phyloP scores from a whole-genome alignment of 2,329 filamentous ascomycete genomes.

The Ophiostoma sp. region DNA sequence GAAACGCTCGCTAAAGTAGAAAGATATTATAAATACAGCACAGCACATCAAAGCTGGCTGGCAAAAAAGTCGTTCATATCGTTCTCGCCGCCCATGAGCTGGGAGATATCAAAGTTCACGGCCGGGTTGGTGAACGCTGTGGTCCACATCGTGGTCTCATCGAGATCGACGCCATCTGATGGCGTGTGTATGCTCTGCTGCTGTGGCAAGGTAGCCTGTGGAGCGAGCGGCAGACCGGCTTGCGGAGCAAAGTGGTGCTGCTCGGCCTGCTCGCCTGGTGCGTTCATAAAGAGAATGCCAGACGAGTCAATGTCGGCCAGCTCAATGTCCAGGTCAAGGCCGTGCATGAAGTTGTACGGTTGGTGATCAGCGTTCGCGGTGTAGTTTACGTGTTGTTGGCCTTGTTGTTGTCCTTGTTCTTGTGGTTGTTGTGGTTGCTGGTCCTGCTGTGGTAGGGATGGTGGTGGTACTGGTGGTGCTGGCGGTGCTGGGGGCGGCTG shows the following conservation, averaged over 20 bases:
- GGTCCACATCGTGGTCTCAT: constrained; percentile 12
- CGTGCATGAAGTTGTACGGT: background rate
- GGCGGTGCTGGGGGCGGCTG: background rate
- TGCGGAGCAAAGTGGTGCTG: background rate
- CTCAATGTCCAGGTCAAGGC: background rate
- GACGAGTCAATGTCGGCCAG: constrained; percentile 4
- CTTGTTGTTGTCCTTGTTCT: background rate
- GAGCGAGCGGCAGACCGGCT: background rate
- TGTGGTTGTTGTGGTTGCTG: background rate
- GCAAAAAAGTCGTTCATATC: constrained; percentile 3
- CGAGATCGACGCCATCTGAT: background rate
- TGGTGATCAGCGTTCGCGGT: background rate
- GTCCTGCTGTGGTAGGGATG: background rate
- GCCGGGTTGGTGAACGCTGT: constrained; percentile 14
- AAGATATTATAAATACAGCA: background rate
- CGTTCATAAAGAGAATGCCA: constrained; percentile 4
- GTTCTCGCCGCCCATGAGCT: constrained; percentile 8
- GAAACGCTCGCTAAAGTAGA: too few species aligned
- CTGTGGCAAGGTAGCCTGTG: background rate
- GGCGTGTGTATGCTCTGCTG: background rate
- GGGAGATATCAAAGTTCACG: constrained; percentile 8
- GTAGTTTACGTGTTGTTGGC: background rate
- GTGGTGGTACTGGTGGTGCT: background rate
- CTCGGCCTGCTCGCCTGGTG: background rate
- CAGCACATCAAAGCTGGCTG: background rate